phyloP scores from a whole-genome alignment of 2,329 filamentous ascomycete species.

The Fusarium graminum region DNA sequence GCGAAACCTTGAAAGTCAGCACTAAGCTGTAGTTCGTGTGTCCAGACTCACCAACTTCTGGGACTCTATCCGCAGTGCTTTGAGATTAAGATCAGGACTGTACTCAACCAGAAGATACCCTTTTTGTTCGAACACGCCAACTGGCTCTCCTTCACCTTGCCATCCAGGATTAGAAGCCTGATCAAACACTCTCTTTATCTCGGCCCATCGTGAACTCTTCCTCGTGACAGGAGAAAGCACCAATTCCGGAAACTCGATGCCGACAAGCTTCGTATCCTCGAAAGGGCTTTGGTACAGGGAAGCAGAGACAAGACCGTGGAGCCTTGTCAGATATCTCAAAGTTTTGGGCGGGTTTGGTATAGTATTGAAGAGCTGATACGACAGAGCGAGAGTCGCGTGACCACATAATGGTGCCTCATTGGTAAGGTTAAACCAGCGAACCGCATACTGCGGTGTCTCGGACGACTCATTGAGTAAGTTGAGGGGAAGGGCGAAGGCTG shows the following conservation, averaged over 20 bases:
- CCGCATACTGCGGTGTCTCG: slow-evolving; percentile 7
- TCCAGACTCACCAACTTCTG: not conserved
- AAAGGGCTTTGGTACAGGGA: slow-evolving; percentile 4
- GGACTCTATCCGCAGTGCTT: not conserved
- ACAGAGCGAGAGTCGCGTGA: slow-evolving; percentile 9
- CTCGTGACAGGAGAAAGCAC: not conserved
- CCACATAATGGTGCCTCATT: slow-evolving; percentile 20
- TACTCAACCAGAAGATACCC: slow-evolving; percentile 21
- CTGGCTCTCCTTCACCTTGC: not conserved
- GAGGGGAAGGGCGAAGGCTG: not conserved
- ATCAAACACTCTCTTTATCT: not conserved
- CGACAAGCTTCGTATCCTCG: slow-evolving; percentile 7
- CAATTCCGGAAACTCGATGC: slow-evolving; percentile 11
- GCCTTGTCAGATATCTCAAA: slow-evolving; percentile 10
- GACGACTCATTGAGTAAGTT: not conserved
- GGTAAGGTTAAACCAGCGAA: slow-evolving; percentile 20
- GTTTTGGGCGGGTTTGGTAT: not conserved
- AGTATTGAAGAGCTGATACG: slow-evolving; percentile 4
- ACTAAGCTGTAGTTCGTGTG: accelerated
- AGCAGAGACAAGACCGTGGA: slow-evolving; percentile 10
- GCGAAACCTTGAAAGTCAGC: not conserved
- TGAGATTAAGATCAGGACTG: slow-evolving; percentile 14
- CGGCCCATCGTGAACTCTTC: not conserved
- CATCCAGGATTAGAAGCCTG: not conserved
- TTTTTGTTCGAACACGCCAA: slow-evolving; percentile 7